phyloP scores from a whole-genome alignment of 1,139 yeast species.

The Nadsonia commutata region DNA sequence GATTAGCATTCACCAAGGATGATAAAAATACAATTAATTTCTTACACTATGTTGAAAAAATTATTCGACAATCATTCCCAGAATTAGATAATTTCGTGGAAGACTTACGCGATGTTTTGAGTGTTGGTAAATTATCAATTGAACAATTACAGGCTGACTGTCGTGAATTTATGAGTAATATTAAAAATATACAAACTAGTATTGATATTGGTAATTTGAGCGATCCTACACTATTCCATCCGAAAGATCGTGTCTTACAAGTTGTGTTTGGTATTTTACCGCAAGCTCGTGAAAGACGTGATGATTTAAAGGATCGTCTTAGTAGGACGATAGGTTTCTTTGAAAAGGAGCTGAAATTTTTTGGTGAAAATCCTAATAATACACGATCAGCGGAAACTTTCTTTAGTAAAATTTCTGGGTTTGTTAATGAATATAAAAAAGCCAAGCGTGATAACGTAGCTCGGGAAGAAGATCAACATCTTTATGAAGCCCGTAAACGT shows the following conservation, averaged over 20 bases:
- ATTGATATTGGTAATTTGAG: conserved; percentile 62
- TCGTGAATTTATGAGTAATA: conserved; percentile 39
- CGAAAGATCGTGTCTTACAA: conserved; percentile 51
- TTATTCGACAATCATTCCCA: conserved; percentile 64
- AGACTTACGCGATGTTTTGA: conserved; percentile 50
- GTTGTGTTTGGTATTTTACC: conserved; percentile 39
- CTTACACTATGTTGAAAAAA: conserved; percentile 73
- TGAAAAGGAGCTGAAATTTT: conserved; percentile 52
- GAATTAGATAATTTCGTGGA: conserved; percentile 63
- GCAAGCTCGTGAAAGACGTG: conserved; percentile 48
- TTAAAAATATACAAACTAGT: conserved; percentile 42
- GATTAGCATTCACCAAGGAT: conserved; percentile 78
- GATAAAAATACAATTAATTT: conserved; percentile 65
- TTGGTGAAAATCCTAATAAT: conserved; percentile 69
- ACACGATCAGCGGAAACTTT: conserved; percentile 48
- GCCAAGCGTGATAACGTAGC: conserved; percentile 65
- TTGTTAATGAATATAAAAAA: conserved; percentile 58
- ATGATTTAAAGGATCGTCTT: conserved; percentile 41
- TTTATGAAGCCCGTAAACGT: conserved; percentile 61
- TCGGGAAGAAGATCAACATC: conserved; percentile 64
- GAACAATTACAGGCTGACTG: conserved; percentile 70
- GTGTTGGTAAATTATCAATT: conserved; percentile 52
- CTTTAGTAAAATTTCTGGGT: conserved; percentile 57
- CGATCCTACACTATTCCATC: conserved; percentile 53
- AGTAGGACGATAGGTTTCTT: conserved; percentile 40